Conservation (phyloP, 345 rosid genomes). For the Melastoma malabathricum region DNA sequence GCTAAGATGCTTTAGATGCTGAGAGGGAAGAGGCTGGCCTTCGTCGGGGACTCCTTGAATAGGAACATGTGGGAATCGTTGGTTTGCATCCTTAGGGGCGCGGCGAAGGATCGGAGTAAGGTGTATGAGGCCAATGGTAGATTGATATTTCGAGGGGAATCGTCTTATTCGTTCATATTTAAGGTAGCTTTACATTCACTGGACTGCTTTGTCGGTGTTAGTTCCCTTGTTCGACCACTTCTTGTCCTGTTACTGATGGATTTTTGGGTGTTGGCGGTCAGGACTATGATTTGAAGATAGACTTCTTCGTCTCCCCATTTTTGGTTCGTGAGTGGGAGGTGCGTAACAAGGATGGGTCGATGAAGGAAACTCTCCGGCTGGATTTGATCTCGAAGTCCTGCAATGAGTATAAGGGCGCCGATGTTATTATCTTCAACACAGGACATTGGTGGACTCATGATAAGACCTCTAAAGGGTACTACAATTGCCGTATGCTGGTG, state of each 20-base stretch:
- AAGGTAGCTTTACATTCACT: slow-evolving; percentile 28
- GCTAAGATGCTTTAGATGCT: slow-evolving; percentile 71
- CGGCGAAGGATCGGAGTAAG: slow-evolving; percentile 45
- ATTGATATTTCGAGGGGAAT: slow-evolving; percentile 67
- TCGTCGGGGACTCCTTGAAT: slow-evolving; percentile 79
- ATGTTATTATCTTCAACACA: slow-evolving; percentile 66
- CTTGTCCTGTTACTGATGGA: too few species aligned
- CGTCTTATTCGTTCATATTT: slow-evolving; percentile 67
- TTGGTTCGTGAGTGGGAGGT: slow-evolving; percentile 71
- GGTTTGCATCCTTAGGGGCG: slow-evolving; percentile 64
- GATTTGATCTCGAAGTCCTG: slow-evolving; percentile 74
- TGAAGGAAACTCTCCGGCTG: slow-evolving; percentile 58
- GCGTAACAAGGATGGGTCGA: slow-evolving; percentile 29
- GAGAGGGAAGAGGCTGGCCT: slow-evolving; percentile 71
- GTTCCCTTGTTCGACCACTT: too few species aligned
- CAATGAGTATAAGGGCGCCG: slow-evolving; percentile 62
- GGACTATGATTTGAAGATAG: slow-evolving; percentile 12
- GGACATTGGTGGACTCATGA: slow-evolving; percentile 99
- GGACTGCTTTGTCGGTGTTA: slow-evolving; percentile 48
- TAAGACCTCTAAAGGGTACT: slow-evolving; percentile 76
- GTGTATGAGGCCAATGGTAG: slow-evolving; percentile 69
- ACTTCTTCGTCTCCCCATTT: slow-evolving; percentile 68
- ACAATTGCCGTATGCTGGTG: too few species aligned
- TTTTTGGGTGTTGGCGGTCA: too few species aligned
- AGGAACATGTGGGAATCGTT: slow-evolving; percentile 96